Base-by-base conservation (phyloP, 106 monocot species). In the Agapanthus africanus region DNA sequence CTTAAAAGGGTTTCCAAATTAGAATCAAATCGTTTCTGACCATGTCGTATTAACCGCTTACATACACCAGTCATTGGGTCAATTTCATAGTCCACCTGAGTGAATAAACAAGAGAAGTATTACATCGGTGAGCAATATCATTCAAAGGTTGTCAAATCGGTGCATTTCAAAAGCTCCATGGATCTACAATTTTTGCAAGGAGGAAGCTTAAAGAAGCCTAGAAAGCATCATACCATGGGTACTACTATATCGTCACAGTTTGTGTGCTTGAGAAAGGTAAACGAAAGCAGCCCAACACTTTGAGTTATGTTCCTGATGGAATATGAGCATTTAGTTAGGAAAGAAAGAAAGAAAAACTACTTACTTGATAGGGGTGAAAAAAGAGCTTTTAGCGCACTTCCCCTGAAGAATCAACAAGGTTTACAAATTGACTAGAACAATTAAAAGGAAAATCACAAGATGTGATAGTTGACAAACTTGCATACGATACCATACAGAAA, bases 31-130 rank as follows among this genome's bases (percentile, higher is more conserved):
- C 81, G 83, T n/a, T 63, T 78, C 36, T 83, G 46, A 46, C 66
- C 65, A 66, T 82, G 69, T 31, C 77, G 73, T 25, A 83, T 34
- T 51, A 85, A 36, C 41, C 74, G 77, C 42, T 59, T 54, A 54
- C 70, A 68, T 54, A 27, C 64, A 72, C 74, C 68, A 54, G 64
- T 77, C 15, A 46, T 37, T 28, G 30, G 33, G 76, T 83, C 68
- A 65, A 81, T 72, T 44, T 83, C 77, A 79, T 91, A 94, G 66
- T 91, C 87, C 23, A 91, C 87, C 94, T 94, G 72, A 74, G n/a
- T 9, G 33, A 71, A 63, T 25, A n/a, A 36, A 72, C 52, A 68
- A 35, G 16, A 36, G 4, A 37, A 21, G 16, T 15, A 52, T 23
- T 28, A 22, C 35, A 33, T 31, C 7, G 0, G n/a, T 25, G n/a